These are phyloP conservation scores for Nothophoma quercina DNA, from an alignment of 2,329 filamentous ascomycete genomes.

Conservation along the genomic window DNA sequence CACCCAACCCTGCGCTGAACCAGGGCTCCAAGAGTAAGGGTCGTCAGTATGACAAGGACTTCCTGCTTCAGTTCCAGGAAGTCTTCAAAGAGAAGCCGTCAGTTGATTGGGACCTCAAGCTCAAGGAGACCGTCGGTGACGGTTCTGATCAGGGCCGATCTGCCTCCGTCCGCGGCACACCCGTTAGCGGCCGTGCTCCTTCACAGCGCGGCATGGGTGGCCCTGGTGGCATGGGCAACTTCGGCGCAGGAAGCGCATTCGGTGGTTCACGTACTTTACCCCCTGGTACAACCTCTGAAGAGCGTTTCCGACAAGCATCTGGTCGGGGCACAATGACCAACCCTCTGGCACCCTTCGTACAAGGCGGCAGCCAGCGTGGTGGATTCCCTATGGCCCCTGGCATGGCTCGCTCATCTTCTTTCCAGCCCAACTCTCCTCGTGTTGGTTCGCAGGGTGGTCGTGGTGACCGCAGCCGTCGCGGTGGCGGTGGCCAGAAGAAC, in stretches of 20 bases:
- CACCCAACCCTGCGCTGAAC: slow-evolving; percentile 92
- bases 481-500: slow-evolving; percentile 59
- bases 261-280: slow-evolving; percentile 68
- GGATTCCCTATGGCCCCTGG: slow-evolving; percentile 66
- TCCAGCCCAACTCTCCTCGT: slow-evolving; percentile 75
- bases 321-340: slow-evolving; percentile 51
- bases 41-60: slow-evolving; percentile 94
- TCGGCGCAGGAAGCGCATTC: slow-evolving; percentile 57
- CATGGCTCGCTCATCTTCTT: slow-evolving; percentile 67
- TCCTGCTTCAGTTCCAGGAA: slow-evolving; percentile 93
- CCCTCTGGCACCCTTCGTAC: slow-evolving; percentile 66
- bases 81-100: slow-evolving; percentile 98
- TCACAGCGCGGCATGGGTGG: slow-evolving; percentile 50
- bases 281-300: slow-evolving; percentile 76
- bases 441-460: slow-evolving; percentile 64
- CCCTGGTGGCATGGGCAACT: slow-evolving; percentile 70
- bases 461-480: slow-evolving; percentile 68
- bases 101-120: slow-evolving; percentile 87
- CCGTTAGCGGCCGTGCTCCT: slow-evolving; percentile 58
- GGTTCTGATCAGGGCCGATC: slow-evolving; percentile 71
- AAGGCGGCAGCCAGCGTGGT: slow-evolving; percentile 62
- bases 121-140: slow-evolving; percentile 85
- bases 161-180: slow-evolving; percentile 65
- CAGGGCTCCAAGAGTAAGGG: slow-evolving; percentile 80
- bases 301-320: slow-evolving; percentile 66